Evolutionary conservation across 2,329 filamentous ascomycete species (phyloP).

Genomic region (Pestalotiopsis sp.): DNA sequence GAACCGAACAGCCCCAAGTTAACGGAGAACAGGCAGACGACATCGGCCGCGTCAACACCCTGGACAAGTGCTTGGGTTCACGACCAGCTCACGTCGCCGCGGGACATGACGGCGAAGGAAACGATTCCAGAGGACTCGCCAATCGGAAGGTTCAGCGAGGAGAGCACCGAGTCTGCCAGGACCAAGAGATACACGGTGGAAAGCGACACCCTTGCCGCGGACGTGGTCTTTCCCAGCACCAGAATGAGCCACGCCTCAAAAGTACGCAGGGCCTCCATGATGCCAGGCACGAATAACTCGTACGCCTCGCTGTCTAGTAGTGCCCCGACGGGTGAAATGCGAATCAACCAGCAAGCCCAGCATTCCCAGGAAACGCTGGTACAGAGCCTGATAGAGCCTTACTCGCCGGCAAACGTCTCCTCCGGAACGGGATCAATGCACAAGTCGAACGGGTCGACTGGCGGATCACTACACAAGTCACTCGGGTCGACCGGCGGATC

Average conservation of each 20-base stretch:
- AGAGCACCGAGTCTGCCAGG: not conserved
- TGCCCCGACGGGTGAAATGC: slow-evolving; percentile 21
- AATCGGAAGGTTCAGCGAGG: slow-evolving; percentile 12
- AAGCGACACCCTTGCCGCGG: not conserved
- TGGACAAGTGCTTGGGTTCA: slow-evolving; percentile 24
- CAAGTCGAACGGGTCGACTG: not conserved
- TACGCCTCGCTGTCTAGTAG: slow-evolving; percentile 14
- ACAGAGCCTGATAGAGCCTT: not conserved
- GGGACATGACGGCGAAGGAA: slow-evolving; percentile 16
- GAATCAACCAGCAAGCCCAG: slow-evolving; percentile 18
- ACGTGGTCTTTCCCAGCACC: not conserved
- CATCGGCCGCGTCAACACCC: slow-evolving; percentile 8
- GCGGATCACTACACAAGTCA: not conserved
- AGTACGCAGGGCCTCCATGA: slow-evolving; percentile 17
- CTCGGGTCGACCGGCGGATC: not conserved
- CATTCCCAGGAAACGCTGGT: not conserved
- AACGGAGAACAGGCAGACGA: not conserved
- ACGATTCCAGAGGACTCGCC: slow-evolving; percentile 19
- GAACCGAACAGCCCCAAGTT: not conserved
- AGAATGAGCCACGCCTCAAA: not conserved
- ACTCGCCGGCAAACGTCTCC: not conserved
- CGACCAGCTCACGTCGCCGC: slow-evolving; percentile 20
- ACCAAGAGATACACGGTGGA: not conserved
- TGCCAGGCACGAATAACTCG: slow-evolving; percentile 21
- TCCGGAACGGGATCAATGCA: not conserved